Base-by-base conservation (phyloP, 805 yeast species). In the Starmerella asiatica region DNA sequence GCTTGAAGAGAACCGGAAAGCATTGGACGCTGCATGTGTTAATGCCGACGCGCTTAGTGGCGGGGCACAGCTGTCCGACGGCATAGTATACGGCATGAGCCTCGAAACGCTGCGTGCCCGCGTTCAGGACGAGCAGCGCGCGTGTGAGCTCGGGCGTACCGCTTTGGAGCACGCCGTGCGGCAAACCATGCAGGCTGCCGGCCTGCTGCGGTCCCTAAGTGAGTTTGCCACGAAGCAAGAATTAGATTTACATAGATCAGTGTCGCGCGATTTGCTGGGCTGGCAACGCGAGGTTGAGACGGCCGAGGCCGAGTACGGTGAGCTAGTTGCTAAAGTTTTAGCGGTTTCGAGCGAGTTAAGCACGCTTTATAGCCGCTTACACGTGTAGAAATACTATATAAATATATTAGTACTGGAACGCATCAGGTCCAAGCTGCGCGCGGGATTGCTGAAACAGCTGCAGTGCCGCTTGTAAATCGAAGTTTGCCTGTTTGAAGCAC, bases 401-500 rank as follows among this genome's bases (percentile, higher is more conserved):
- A 27, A n/a, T 23, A 27, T 20, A 36, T 23, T 36, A 21, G 27
- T 14, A 39, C 29, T 37, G 40, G 40, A 62, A 75, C 2, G 82
- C 82, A 38, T 71, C 66, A 5, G 70, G 68, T 16, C 82, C 82
- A 28, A 76, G 63, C 49, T 67, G 70, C 6, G 65, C 65, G n/a
- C 67, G 69, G 27, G 83, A 78, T 49, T 70, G 75, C 49, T 74
- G 71, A 60, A 88, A 88, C 40, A 81, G 76, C 32, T 67, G 68
- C 12, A 73, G 62, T 21, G 94, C 86, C 38, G 64, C 68, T 21
- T 72, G 75, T 50, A 73, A 76, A 57, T 81, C 79, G 86, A 93
- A 86, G 39, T 72, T 69, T 53, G 94, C 83, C 58, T 85, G 94
- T 56, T 84, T 85, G 42, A 85, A 78, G 29, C 91, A 68, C 80